These are phyloP conservation scores for Solanum bukasovii DNA, from an alignment of 257 asterid genomes.

Conservation along the genomic window DNA sequence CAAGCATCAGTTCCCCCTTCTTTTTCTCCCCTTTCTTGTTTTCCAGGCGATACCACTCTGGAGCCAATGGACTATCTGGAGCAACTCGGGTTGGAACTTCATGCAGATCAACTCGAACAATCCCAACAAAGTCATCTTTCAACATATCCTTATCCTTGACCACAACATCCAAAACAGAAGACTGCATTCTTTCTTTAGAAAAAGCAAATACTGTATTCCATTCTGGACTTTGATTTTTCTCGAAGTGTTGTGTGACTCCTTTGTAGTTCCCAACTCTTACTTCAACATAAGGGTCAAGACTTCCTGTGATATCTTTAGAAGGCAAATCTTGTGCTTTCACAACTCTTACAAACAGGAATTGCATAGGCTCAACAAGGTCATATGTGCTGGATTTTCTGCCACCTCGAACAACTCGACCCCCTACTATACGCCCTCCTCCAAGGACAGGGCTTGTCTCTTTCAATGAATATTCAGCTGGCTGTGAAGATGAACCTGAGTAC, in stretches of 20 bases:
- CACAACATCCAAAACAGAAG: constrained; percentile 55
- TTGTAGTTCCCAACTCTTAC: constrained; percentile 80
- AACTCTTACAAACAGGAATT: constrained; percentile 76
- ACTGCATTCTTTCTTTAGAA: constrained; percentile 62
- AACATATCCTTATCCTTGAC: constrained; percentile 66
- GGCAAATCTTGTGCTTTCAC: constrained; percentile 79
- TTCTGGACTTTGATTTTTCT: constrained; percentile 60
- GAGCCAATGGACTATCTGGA: constrained; percentile 97
- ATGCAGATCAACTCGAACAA: constrained; percentile 44
- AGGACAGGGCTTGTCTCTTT: constrained; percentile 82
- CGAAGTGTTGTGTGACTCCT: constrained; percentile 74
- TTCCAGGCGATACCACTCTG: constrained; percentile 82
- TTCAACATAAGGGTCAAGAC: constrained; percentile 88
- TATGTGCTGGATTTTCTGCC: constrained; percentile 49
- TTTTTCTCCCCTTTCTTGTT: constrained; percentile 55
- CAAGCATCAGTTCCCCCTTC: constrained; percentile 78
- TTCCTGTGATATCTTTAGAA: constrained; percentile 52
- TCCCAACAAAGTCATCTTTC: constrained; percentile 75
- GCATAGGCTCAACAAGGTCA: constrained; percentile 94
- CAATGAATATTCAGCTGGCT: constrained; percentile 48
- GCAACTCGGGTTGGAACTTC: constrained; percentile 83
- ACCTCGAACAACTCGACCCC: constrained; percentile 48
- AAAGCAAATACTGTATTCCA: constrained; percentile 86
- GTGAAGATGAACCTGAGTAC: constrained; percentile 39
- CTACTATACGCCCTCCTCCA: constrained; percentile 73